Base-by-base conservation (phyloP, 2,329 filamentous ascomycete genomes). In the Aspergillus proliferans region DNA sequence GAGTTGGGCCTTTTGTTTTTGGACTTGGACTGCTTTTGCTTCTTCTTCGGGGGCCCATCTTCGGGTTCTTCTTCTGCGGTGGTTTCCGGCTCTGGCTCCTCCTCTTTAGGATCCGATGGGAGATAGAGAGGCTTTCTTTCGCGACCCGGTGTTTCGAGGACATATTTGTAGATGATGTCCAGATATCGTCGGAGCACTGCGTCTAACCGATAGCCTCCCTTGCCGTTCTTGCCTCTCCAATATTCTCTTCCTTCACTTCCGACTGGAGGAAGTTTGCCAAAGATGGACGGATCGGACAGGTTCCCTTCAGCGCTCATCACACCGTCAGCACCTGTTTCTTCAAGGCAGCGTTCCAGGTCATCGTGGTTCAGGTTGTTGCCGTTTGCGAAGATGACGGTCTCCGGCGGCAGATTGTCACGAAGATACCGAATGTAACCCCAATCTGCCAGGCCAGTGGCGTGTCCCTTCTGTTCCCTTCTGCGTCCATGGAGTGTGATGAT, bases 261-360 rank as follows among this genome's bases (percentile, higher is more conserved):
- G 0, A 74, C 61, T 0, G 79, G 66, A 0, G 89, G 89, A 14
- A 83, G 76, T 28, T 76, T 71, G 12, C 85, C 83, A 63, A 98
- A 98, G 40, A 98, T 86, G 2, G 83, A 84, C 0, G 93, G 93
- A 64, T 98, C 89, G 62, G 89, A 92, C 0, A 98, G 78, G 64
- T 96, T 95, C 0, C 90, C 93, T 70, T 98, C 93, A 4, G 93
- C 93, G 57, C 86, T 92, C 93, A 98, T 97, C 46, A 98, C 83
- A 15, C 81, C 93, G 67, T 98, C 93, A 1, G 85, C 92, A 1
- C 91, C 90, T 1, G 93, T 98, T 4, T 78, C 88, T 45, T 83
- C 80, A 18, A 98, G 73, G 62, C 92, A 97, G 18, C 73, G 74
- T 45, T 85, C 80, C 9, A 98, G 75, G 65, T 98, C 92, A 0